phyloP scores from a whole-genome alignment of 495 filamentous ascomycete genomes.

The Xylaria venustula region DNA sequence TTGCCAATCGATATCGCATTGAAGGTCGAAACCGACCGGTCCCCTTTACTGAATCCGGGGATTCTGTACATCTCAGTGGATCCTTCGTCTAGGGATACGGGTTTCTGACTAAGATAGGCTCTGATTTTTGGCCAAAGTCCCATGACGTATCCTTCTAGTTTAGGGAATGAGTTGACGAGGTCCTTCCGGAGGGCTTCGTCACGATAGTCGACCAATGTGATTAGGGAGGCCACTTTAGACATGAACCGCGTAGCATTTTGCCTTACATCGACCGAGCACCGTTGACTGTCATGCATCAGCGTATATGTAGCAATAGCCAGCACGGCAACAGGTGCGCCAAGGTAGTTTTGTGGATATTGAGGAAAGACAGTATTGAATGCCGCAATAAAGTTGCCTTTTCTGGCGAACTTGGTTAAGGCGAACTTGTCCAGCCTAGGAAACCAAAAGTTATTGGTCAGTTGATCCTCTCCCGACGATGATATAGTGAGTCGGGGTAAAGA shows the following conservation, averaged over 20 bases:
- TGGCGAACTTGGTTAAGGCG: conserved; percentile 9
- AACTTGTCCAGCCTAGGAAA: conserved; percentile 20
- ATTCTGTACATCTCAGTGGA: conserved; percentile 13
- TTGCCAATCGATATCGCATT: not conserved
- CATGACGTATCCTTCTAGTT: conserved; percentile 19
- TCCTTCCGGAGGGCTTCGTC: conserved; percentile 8
- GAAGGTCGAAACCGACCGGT: conserved; percentile 6
- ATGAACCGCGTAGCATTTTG: conserved; percentile 24
- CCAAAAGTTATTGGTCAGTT: conserved; percentile 22
- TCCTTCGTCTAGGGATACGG: conserved; percentile 8
- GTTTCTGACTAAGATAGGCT: conserved; percentile 4
- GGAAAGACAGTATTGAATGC: conserved; percentile 35
- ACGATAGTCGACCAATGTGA: conserved; percentile 17
- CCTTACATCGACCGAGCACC: conserved; percentile 13
- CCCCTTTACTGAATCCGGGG: conserved; percentile 6
- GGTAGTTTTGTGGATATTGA: conserved; percentile 19
- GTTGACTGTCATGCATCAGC: conserved; percentile 35
- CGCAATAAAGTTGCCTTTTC: conserved; percentile 16
- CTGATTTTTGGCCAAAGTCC: conserved; percentile 22
- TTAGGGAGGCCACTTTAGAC: conserved; percentile 18
- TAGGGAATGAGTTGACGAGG: conserved; percentile 11
- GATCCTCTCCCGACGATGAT: not conserved
- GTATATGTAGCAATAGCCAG: conserved; percentile 43
- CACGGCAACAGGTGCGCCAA: conserved; percentile 26
- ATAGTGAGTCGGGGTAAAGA: conserved; percentile 18